A percentile compares a stretch with the other conserved stretches of the same genome.
phyloP scores from a whole-genome alignment of 441 rosid genomes.

The Erodium moschatum region DNA sequence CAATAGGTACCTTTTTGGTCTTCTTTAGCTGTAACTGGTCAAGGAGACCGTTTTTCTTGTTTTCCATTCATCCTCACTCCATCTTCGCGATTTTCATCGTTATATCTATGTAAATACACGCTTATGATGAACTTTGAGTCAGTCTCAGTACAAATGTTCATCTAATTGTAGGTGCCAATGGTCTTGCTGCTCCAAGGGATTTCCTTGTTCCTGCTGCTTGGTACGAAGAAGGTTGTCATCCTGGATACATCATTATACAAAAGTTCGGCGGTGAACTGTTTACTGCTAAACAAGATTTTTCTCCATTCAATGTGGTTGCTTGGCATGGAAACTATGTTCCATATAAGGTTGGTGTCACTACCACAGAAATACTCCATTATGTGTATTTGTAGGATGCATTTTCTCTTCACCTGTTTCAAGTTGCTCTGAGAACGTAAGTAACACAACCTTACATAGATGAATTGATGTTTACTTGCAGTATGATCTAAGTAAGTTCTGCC shows the following conservation, averaged over 20 bases:
- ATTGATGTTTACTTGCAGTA: constrained; percentile 42
- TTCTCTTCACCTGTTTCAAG: background rate
- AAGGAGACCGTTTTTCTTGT: constrained; percentile 11
- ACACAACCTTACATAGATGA: background rate
- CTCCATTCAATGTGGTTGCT: constrained; percentile 91
- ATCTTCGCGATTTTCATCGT: background rate
- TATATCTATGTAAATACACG: background rate
- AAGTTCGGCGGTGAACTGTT: constrained; percentile 85
- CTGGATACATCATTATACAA: constrained; percentile 60
- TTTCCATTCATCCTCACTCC: background rate
- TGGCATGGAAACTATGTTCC: constrained; percentile 98
- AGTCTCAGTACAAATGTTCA: constrained; percentile 5
- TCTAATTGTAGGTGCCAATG: constrained; percentile 66
- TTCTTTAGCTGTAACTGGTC: background rate
- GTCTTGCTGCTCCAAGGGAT: constrained; percentile 88
- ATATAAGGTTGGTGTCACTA: constrained; percentile 49
- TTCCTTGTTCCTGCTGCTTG: constrained; percentile 79
- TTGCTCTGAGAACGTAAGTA: background rate
- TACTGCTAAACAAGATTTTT: constrained; percentile 81
- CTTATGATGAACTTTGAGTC: constrained; percentile 4
- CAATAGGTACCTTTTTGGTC: constrained; percentile 48
- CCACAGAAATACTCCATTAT: background rate
- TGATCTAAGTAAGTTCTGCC: constrained; percentile 80
- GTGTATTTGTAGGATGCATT: background rate
- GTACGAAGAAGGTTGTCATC: constrained; percentile 60